Base-by-base conservation (phyloP, 352 stramenopile species). In the Phytophthora litchii region DNA sequence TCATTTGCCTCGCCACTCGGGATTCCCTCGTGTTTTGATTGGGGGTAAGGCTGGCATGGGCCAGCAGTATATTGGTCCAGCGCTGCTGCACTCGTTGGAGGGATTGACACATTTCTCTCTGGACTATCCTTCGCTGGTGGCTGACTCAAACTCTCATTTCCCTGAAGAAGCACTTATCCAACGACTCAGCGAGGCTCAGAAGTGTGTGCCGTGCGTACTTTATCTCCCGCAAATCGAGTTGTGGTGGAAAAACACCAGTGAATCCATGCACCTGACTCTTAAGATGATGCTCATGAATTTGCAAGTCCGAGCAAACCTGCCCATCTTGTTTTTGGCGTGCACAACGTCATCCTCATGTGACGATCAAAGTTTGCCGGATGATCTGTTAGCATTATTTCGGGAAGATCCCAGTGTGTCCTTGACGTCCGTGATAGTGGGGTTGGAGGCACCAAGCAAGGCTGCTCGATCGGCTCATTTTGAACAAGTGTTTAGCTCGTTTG, bases 211-310 rank as follows among this genome's bases (percentile, higher is more conserved):
- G 11, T 94, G 86, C 36, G 78, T 96, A 8, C 60, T 96, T 2
- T 93, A 80, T 41, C 64, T 95, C 1, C 88, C 88, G 16, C 78
- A 95, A 41, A 64, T 81, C 9, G 81, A 95, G 50, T 35, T 90
- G 34, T 92, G 80, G 80, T 94, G 79, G 82, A 72, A 76, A 17
- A 83, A 91, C 37, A 88, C 80, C 29, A 80, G 45, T 16, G 79
- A 89, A 21, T 83, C 83, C 2, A 89, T 92, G 78, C 83, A 92
- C 43, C 40, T 80, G 34, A 73, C 80, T 0, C 66, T 95, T 19
- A 88, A 90, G 69, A 89, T 95, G 79, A 84, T 94, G 80, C 60
- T 95, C 21, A 79, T 79, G 66, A 76, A 79, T 56, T 77, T 90
- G 65, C 82, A 92, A 58, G 72, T 70, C 23, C 80, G 83, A 25